phyloP scores from a whole-genome alignment of 1,284 basidiomycete genomes.

The Ceratobasidium sp. region DNA sequence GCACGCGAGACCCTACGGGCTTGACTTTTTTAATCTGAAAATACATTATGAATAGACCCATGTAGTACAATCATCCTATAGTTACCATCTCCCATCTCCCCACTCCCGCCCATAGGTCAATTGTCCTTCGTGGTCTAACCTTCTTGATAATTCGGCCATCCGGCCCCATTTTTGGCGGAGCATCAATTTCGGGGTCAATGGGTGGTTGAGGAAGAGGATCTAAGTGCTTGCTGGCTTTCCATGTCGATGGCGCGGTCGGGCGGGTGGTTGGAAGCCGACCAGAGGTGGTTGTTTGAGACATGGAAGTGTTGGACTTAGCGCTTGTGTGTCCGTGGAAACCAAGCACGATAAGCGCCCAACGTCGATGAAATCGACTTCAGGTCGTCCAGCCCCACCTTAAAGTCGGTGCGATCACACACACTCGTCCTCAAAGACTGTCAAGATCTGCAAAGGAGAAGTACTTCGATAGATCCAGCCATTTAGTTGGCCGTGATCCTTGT shows the following conservation, averaged over 20 bases:
- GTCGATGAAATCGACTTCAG: too few relatives aligned
- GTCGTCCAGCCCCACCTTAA: too few relatives aligned
- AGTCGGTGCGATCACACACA: not conserved
- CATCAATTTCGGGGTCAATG: constrained; percentile 78
- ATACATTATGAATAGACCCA: constrained; percentile 18
- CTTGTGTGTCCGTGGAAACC: not conserved
- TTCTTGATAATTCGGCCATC: constrained; percentile 85
- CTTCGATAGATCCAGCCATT: too few relatives aligned
- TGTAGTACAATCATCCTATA: not conserved
- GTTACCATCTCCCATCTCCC: constrained; percentile 80
- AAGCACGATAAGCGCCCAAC: constrained; percentile 6
- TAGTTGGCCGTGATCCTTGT: too few relatives aligned
- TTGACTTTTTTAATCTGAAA: constrained; percentile 74
- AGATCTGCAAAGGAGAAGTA: too few relatives aligned
- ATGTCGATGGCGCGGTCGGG: constrained; percentile 44
- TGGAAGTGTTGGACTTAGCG: constrained; percentile 14
- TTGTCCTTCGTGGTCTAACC: constrained; percentile 89
- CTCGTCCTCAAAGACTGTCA: too few relatives aligned
- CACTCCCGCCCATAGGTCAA: constrained; percentile 90
- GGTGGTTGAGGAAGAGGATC: constrained; percentile 70
- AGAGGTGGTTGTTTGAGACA: constrained; percentile 3
- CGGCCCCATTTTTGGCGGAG: constrained; percentile 56
- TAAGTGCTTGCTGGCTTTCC: constrained; percentile 56
- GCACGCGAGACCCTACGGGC: constrained; percentile 73
- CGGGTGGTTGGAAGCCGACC: constrained; percentile 28